Evolutionary conservation across 148 eudicot genomes (phyloP), one percentile per base, ranked within the genome.

Genomic region (Drosera capensis): DNA sequence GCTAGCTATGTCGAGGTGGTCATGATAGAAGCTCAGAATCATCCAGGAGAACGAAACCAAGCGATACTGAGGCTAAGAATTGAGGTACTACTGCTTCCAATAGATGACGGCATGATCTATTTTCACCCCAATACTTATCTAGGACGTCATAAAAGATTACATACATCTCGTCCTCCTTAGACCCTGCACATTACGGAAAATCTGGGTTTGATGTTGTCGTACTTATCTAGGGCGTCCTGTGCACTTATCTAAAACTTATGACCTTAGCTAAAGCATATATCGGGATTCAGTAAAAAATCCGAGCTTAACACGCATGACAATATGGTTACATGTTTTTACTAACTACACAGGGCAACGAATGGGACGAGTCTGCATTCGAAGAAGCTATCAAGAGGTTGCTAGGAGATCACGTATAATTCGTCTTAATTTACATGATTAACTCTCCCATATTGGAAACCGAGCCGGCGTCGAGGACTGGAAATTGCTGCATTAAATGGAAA

Each of bases 361-460:
- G 75, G 72, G 73, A 74, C 59, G 54, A 66, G 46, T 45, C 63
- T 26, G 51, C 71, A 54, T 64, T 74, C 73, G 70, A 37, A 45
- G 80, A 74, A 70, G 76, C 72, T 7, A 57, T 67, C 13, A 57
- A 26, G 15, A 67, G 71, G 36, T 64, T 57, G 40, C 38, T 34
- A n/a, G n/a, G n/a, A n/a, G n/a, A n/a, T n/a, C n/a, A n/a, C n/a
- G n/a, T n/a, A n/a, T n/a, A n/a, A n/a, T n/a, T n/a, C n/a, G n/a
- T n/a, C n/a, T n/a, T n/a, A n/a, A n/a, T n/a, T n/a, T n/a, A n/a
- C n/a, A n/a, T n/a, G n/a, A n/a, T n/a, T n/a, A n/a, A n/a, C n/a
- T n/a, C n/a, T n/a, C n/a, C n/a, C n/a, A n/a, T n/a, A n/a, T n/a
- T n/a, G n/a, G n/a, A n/a, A n/a, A n/a, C n/a, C n/a, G n/a, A n/a